Percentiles rank a stretch among this genome's conserved stretches.
Evolutionary conservation across 225 moss, liverwort and hornwort species (phyloP).

Genomic region (Bryoerythrophyllum caledonicum): DNA sequence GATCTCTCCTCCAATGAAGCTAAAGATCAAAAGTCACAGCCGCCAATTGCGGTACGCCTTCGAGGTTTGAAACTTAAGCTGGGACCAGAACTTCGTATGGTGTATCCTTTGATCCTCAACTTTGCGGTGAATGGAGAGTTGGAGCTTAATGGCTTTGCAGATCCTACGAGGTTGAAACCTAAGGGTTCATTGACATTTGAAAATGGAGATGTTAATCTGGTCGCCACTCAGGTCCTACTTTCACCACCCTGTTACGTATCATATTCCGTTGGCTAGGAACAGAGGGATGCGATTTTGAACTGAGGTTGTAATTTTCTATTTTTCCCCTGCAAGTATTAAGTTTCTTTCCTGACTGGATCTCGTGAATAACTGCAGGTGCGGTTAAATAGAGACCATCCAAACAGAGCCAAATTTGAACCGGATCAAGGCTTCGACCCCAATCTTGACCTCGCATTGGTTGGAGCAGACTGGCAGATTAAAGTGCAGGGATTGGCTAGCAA

Average conservation of each 20-base stretch:
- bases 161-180: constrained; percentile 80
- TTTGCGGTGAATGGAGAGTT: constrained; percentile 98
- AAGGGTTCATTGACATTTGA: constrained; percentile 96
- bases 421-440: constrained; percentile 92
- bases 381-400: constrained; percentile 86
- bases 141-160: constrained; percentile 92
- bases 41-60: constrained; percentile 71
- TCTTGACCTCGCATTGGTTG: constrained; percentile 89
- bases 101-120: constrained; percentile 96
- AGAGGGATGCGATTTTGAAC: constrained; percentile 13
- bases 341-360: constrained; percentile 5
- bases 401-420: constrained; percentile 96
- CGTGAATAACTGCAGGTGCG: constrained; percentile 64
- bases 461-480: constrained; percentile 97
- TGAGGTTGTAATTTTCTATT: constrained; percentile 13
- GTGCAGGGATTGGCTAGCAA: constrained; percentile 93
- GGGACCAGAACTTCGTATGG: constrained; percentile 99
- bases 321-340: constrained; percentile 1
- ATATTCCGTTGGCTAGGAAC: neutral
- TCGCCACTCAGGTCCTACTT: constrained; percentile 86
- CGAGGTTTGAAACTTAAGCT: constrained; percentile 77
- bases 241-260: neutral
- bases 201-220: constrained; percentile 98
- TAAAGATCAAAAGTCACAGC: constrained; percentile 57
- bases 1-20: constrained; percentile 67